phyloP scores from a whole-genome alignment of 2,329 filamentous ascomycete species.

The Xenoacremonium recifei region DNA sequence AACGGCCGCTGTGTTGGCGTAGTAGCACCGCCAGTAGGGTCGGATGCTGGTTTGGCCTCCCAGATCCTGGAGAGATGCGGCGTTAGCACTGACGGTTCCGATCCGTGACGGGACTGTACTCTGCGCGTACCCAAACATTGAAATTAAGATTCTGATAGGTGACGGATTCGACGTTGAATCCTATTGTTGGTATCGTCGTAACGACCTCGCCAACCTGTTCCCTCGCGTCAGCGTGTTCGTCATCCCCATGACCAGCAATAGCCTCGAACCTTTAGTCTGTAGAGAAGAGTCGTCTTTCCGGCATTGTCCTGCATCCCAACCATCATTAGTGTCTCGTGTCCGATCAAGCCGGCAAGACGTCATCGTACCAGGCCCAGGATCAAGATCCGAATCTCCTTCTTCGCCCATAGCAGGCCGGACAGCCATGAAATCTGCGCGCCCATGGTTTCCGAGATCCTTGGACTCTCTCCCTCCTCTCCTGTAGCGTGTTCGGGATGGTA shows the following conservation, averaged over 20 bases:
- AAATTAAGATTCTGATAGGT: constrained; percentile 98
- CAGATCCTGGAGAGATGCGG: constrained; percentile 61
- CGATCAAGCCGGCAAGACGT: constrained; percentile 12
- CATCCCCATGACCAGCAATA: neutral
- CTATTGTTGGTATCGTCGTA: constrained; percentile 97
- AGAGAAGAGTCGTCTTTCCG: constrained; percentile 94
- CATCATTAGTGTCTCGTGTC: constrained; percentile 18
- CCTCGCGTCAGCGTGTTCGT: constrained; percentile 11
- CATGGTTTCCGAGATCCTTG: constrained; percentile 46
- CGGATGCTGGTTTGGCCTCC: constrained; percentile 98
- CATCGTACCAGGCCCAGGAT: constrained; percentile 80
- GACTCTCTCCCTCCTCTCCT: neutral
- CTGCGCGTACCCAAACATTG: constrained; percentile 85
- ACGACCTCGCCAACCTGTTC: constrained; percentile 93
- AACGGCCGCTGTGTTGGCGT: constrained; percentile 95
- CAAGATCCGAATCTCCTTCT: constrained; percentile 97
- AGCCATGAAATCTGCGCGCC: constrained; percentile 67
- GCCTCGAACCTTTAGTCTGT: constrained; percentile 78
- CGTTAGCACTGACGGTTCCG: constrained; percentile 9
- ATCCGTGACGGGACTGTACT: neutral
- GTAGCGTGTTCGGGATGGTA: neutral
- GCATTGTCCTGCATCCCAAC: constrained; percentile 75
- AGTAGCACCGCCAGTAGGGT: constrained; percentile 99
- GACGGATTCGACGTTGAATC: constrained; percentile 98
- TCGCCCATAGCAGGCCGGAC: constrained; percentile 75